Conservation (phyloP, 352 stramenopile species). For the Phytopythium vexans region DNA sequence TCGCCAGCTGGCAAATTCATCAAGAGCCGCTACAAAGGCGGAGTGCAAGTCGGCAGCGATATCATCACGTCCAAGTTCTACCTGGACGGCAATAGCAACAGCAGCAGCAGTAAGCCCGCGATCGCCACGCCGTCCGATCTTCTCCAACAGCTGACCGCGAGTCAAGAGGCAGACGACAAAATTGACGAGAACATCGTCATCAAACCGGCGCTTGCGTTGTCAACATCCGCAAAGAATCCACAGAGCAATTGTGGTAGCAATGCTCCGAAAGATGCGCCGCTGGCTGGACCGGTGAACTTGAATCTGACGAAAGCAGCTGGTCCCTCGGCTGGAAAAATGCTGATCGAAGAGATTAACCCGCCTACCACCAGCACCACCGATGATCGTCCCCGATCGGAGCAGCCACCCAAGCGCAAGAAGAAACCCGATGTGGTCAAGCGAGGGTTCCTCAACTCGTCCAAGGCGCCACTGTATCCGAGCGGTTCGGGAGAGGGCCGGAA, state of each 20-base stretch:
- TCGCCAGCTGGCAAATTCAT: slow-evolving; percentile 66
- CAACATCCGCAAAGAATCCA: neutral
- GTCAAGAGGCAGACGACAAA: slow-evolving; percentile 16
- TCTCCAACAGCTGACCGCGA: slow-evolving; percentile 45
- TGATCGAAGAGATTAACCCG: slow-evolving; percentile 51
- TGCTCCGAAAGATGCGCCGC: neutral
- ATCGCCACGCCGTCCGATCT: slow-evolving; percentile 52
- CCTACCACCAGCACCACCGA: neutral
- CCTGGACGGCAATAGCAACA: slow-evolving; percentile 28
- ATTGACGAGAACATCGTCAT: slow-evolving; percentile 6
- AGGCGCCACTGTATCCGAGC: slow-evolving; percentile 58
- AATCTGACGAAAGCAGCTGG: neutral
- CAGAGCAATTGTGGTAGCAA: neutral
- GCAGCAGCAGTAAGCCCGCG: slow-evolving; percentile 13
- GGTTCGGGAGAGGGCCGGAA: slow-evolving; percentile 64
- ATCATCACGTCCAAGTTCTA: slow-evolving; percentile 81
- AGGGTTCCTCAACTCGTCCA: slow-evolving; percentile 70
- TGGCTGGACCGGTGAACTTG: slow-evolving; percentile 6
- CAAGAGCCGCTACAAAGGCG: slow-evolving; percentile 84
- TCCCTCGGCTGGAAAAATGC: slow-evolving; percentile 8
- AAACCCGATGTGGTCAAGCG: slow-evolving; percentile 54
- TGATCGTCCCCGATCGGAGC: neutral
- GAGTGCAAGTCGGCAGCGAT: slow-evolving; percentile 43
- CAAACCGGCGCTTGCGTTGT: neutral
- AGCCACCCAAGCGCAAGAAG: slow-evolving; percentile 10